These are phyloP conservation scores for Entomortierella lignicola DNA, from an alignment of 192 early-diverging fungal species.

Conservation along the genomic window DNA sequence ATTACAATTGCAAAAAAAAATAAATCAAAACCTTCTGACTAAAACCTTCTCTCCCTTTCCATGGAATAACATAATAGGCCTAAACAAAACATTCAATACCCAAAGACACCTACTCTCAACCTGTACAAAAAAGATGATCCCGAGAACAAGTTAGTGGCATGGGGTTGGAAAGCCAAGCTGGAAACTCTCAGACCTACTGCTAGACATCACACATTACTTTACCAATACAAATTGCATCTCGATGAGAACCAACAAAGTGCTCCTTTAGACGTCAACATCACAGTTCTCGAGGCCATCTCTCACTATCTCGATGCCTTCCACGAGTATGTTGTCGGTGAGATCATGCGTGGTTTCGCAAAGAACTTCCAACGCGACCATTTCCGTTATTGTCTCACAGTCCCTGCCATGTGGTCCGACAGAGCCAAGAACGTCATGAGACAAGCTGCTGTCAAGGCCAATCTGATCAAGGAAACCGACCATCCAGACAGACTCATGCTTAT, in stretches of 20 bases:
- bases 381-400: conserved; percentile 50
- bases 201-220: conserved; percentile 47
- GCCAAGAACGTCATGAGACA: conserved; percentile 60
- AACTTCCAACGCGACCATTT: conserved; percentile 58
- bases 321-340: conserved; percentile 50
- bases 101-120: conserved; percentile 58
- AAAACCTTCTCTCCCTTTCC: not conserved
- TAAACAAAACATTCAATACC: conserved; percentile 52
- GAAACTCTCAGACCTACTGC: conserved; percentile 44
- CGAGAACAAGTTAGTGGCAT: conserved; percentile 55
- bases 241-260: conserved; percentile 49
- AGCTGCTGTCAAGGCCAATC: conserved; percentile 53
- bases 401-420: conserved; percentile 50
- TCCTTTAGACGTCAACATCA: conserved; percentile 55
- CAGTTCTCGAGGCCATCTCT: conserved; percentile 55
- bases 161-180: conserved; percentile 56
- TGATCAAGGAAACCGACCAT: conserved; percentile 50
- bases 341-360: conserved; percentile 57
- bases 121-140: conserved; percentile 56
- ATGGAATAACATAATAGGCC: conserved; percentile 23
- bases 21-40: not conserved
- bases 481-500: conserved; percentile 56
- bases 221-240: conserved; percentile 57
- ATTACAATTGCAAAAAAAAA: too few relatives aligned
- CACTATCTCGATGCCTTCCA: conserved; percentile 59